Percentiles rank a stretch among this genome's conserved stretches.
phyloP scores from a whole-genome alignment of 768 basidiomycete genomes.

The Mycena galericulata region DNA sequence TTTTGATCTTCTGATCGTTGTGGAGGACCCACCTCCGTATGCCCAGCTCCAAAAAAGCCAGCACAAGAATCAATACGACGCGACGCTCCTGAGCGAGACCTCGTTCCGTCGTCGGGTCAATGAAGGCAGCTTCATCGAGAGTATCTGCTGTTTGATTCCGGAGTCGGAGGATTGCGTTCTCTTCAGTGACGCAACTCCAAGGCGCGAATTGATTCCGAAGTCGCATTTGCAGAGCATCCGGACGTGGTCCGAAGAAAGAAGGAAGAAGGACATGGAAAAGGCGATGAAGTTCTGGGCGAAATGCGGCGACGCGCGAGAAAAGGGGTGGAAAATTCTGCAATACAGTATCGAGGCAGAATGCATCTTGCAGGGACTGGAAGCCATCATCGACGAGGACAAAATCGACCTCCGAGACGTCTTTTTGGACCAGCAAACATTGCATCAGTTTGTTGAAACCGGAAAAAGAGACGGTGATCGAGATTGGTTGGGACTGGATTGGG shows the following conservation, averaged over 20 bases:
- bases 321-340: constrained; percentile 39
- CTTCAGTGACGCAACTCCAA: constrained; percentile 5
- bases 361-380: constrained; percentile 30
- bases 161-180: constrained; percentile 28
- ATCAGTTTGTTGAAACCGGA: constrained; percentile 24
- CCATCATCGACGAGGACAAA: constrained; percentile 14
- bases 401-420: constrained; percentile 13
- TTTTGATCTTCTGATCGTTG: constrained; percentile 38
- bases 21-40: neutral
- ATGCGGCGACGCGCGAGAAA: constrained; percentile 32
- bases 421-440: constrained; percentile 31
- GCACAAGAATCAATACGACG: constrained; percentile 40
- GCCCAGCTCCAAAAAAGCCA: constrained; percentile 34
- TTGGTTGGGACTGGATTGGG: constrained; percentile 36
- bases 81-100: constrained; percentile 35
- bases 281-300: constrained; percentile 41
- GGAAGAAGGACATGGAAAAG: constrained; percentile 34
- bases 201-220: constrained; percentile 26
- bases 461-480: constrained; percentile 27
- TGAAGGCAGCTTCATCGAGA: constrained; percentile 39
- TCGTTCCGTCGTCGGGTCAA: constrained; percentile 33
- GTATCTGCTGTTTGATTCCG: constrained; percentile 38
- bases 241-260: constrained; percentile 30
- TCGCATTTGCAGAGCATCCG: constrained; percentile 18
- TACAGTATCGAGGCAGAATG: constrained; percentile 34